Percentiles rank a stretch among this genome's conserved stretches.
Conservation (phyloP, 1,284 basidiomycete species). For the Phellopilus nigrolimitatus region DNA sequence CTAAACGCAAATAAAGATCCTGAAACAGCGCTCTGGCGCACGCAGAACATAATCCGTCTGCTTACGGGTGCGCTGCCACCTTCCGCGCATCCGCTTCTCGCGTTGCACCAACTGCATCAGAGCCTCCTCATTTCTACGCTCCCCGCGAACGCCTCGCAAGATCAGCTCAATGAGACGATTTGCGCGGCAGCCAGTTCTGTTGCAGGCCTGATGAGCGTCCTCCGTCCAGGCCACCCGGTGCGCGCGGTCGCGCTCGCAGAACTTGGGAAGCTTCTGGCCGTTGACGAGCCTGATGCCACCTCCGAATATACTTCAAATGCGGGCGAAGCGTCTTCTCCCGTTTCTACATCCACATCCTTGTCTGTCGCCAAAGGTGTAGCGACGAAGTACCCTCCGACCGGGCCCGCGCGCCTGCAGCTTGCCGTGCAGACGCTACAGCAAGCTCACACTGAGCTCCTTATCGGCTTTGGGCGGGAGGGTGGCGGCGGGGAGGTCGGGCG, state of each 20-base stretch:
- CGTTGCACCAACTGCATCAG: slow-evolving; percentile 63
- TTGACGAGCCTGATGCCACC: slow-evolving; percentile 57
- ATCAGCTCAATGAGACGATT: slow-evolving; percentile 58
- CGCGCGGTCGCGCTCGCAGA: slow-evolving; percentile 75
- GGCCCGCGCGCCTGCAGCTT: slow-evolving; percentile 53
- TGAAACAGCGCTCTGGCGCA: slow-evolving; percentile 46
- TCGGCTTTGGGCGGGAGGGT: slow-evolving; percentile 58
- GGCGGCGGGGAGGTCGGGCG: slow-evolving; percentile 60
- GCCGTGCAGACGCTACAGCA: slow-evolving; percentile 59
- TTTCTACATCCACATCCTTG: slow-evolving; percentile 12
- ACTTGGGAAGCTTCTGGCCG: slow-evolving; percentile 74
- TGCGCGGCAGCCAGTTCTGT: slow-evolving; percentile 51
- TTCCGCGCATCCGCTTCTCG: slow-evolving; percentile 73
- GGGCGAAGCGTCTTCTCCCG: not conserved
- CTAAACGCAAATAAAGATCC: slow-evolving; percentile 43
- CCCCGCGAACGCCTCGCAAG: slow-evolving; percentile 34
- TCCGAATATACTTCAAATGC: slow-evolving; percentile 12
- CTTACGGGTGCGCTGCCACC: no score
- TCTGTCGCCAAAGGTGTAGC: not conserved
- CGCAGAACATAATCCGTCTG: no score
- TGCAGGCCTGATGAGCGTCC: slow-evolving; percentile 51
- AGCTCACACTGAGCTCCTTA: slow-evolving; percentile 52
- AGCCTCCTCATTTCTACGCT: slow-evolving; percentile 58
- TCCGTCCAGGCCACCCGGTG: slow-evolving; percentile 72
- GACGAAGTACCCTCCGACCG: slow-evolving; percentile 56